Evolutionary conservation across 1,139 yeast species (phyloP).

Genomic region (Pichia sp.): DNA sequence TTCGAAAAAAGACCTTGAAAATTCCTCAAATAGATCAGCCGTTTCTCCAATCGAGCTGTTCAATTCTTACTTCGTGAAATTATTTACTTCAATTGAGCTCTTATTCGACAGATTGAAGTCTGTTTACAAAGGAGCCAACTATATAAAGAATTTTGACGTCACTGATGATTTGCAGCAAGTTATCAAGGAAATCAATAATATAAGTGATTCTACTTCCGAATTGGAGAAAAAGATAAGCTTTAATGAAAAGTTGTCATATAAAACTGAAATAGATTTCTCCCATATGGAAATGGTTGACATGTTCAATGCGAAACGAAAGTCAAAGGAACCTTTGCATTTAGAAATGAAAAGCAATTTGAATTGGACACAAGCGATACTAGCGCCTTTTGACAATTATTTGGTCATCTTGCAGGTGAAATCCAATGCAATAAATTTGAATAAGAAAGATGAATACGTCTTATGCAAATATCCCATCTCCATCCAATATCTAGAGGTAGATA

Average conservation of each 20-base stretch:
- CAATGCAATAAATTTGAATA: slow-evolving; percentile 12
- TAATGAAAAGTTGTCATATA: slow-evolving; percentile 26
- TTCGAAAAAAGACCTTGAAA: slow-evolving; percentile 21
- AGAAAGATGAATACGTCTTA: slow-evolving; percentile 20
- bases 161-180: slow-evolving; percentile 14
- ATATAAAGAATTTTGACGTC: slow-evolving; percentile 11
- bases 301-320: slow-evolving; percentile 25
- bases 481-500: slow-evolving; percentile 23
- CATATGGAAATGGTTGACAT: slow-evolving; percentile 31
- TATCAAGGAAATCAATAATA: slow-evolving; percentile 24
- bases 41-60: slow-evolving; percentile 29
- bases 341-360: slow-evolving; percentile 20
- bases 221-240: slow-evolving; percentile 29
- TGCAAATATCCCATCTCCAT: slow-evolving; percentile 28
- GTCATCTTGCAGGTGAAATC: slow-evolving; percentile 23
- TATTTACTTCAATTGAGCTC: slow-evolving; percentile 29
- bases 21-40: slow-evolving; percentile 23
- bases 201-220: slow-evolving; percentile 29
- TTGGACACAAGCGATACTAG: slow-evolving; percentile 24
- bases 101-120: slow-evolving; percentile 25
- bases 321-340: slow-evolving; percentile 26
- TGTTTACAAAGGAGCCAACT: slow-evolving; percentile 21
- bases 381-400: slow-evolving; percentile 30
- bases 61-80: slow-evolving; percentile 28
- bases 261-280: slow-evolving; percentile 27